Base-by-base conservation (phyloP, 2,329 filamentous ascomycete genomes). In the Fusarium beomiforme region DNA sequence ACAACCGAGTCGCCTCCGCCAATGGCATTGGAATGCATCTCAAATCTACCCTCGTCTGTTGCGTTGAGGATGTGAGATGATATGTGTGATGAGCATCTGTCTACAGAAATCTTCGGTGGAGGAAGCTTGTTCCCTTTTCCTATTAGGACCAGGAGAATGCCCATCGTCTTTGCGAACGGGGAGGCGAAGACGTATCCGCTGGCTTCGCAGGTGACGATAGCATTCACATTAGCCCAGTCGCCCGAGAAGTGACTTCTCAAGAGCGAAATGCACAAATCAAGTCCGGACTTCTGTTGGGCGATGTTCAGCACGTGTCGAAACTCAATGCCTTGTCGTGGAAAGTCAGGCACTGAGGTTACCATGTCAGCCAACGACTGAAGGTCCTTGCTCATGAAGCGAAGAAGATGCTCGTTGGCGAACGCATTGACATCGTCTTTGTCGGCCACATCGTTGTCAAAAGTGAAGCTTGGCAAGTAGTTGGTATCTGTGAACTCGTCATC, bases 241-340 rank as follows among this genome's bases (percentile, higher is more conserved):
- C 83, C 82, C 0, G 56, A 43, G 68, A 87, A 87, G 57, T 84
- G 82, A 6, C 68, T 69, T 75, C 82, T 77, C 11, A 91, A 75
- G 37, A 91, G 78, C 71, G 82, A 83, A 2, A 82, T 82, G 78
- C 87, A 89, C 9, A 90, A 74, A 8, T 69, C 50, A 29, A 91
- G 75, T 8, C 89, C 89, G 49, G 81, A 82, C 0, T 79, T 82
- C 49, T 85, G 83, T 76, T 90, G 83, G 29, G 81, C 69, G 63
- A 91, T 88, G 71, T 80, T 80, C 47, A 91, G 85, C 3, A 91
- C 83, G 64, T 91, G 87, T 51, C 84, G 87, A 75, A 91, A 91
- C 7, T 84, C 74, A 70, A 90, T 85, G 21, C 81, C 84, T 1
- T 63, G 77, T 7, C 79, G 79, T 70, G 89, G 88, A 76, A 88